Evolutionary conservation across 352 stramenopile genomes (phyloP), one percentile per base, ranked within the genome.

Genomic region (Globisporangium yorkense): DNA sequence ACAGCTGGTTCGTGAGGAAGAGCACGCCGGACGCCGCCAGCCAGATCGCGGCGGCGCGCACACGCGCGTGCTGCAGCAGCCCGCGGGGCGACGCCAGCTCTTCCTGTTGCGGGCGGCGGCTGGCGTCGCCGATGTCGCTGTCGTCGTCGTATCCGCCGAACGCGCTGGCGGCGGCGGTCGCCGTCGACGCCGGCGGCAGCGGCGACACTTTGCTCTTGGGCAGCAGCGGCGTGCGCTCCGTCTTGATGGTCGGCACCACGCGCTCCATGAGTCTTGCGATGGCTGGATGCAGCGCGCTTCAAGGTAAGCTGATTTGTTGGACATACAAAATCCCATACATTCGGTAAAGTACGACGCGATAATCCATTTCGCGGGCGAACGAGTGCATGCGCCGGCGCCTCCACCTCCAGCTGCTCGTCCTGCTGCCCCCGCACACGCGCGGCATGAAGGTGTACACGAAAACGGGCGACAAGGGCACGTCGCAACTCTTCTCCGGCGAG

Each of bases 401-500:
- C 43, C 27, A n/a, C 5, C 43, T 33, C 33, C 40, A 35, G 24
- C 45, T 33, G 33, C 24, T 35, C 41, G 24, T 6, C 35, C 44
- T 29, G 16, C 13, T 7, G 24, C 31, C 8, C 18, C 10, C 12
- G 3, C 24, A 24, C 51, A 20, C 57, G 41, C 59, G 70, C 31
- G 52, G 67, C 56, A 91, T 94, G 79, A 95, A 95, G 67, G 85
- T 97, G 51, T 97, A 97, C 77, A 97, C 90, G 40, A 92, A 92
- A 56, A 96, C 89, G 0, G 90, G 90, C 44, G 90, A 97, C 70
- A 97, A 96, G 62, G 90, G 89, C 52, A 94, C 86, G 57, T 97
- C 89, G 48, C 87, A 91, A 66, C 80, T 97, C 53, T 97, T 96
- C 70, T 96, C 90, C 56, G 88, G 89, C 53, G 87, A 96, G 71